Conservation (phyloP, 2,329 filamentous ascomycete species). For the Chlorencoelia australis region DNA sequence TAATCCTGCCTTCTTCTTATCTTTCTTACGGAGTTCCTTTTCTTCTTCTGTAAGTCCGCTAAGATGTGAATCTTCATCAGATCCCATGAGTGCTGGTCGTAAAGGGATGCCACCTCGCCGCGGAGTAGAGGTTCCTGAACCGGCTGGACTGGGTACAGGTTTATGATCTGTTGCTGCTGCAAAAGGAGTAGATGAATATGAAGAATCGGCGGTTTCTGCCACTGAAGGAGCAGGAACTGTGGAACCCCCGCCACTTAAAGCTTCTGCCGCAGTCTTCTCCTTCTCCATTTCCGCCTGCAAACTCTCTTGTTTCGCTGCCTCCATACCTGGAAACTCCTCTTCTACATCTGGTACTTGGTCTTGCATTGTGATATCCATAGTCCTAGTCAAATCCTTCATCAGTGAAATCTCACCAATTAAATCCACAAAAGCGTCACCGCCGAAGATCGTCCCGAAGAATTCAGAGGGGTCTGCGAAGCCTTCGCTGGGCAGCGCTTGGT, state of each 20-base stretch:
- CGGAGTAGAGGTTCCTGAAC: constrained; percentile 34
- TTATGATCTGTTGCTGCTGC: constrained; percentile 22
- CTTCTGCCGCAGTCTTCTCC: constrained; percentile 15
- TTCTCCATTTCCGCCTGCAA: constrained; percentile 28
- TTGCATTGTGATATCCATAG: constrained; percentile 94
- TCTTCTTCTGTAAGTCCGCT: constrained; percentile 61
- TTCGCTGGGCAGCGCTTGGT: constrained; percentile 78
- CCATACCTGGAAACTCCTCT: constrained; percentile 50
- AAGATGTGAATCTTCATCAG: constrained; percentile 64
- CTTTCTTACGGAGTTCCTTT: constrained; percentile 66
- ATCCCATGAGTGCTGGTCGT: constrained; percentile 80
- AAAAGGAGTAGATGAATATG: constrained; percentile 7
- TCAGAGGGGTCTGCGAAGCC: constrained; percentile 94
- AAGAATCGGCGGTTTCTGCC: constrained; percentile 14
- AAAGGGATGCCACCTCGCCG: constrained; percentile 49
- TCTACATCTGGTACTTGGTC: constrained; percentile 56
- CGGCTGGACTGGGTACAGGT: constrained; percentile 12
- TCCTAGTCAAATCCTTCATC: constrained; percentile 96
- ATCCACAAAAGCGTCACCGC: constrained; percentile 89
- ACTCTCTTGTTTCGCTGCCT: constrained; percentile 47
- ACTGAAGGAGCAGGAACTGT: constrained; percentile 14
- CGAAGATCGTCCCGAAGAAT: constrained; percentile 98
- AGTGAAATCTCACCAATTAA: constrained; percentile 97
- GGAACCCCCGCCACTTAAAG: constrained; percentile 5
- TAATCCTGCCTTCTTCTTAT: constrained; percentile 81